Evolutionary conservation across 495 filamentous ascomycete genomes (phyloP), one percentile per base, ranked within the genome.

Genomic region (Zalerion maritima): DNA sequence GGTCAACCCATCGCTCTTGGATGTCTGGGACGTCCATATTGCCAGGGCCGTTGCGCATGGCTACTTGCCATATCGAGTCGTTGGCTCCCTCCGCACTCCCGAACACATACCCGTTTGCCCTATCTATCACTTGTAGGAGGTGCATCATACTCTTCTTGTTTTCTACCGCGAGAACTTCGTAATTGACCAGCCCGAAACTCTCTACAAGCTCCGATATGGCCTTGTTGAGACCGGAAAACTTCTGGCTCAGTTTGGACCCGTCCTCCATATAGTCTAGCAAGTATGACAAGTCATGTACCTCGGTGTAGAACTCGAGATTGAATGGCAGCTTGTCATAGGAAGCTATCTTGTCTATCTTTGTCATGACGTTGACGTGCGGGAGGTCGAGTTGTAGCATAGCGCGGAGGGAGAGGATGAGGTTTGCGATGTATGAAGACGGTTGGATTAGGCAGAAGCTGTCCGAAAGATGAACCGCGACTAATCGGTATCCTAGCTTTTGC

Each of bases 361-460:
- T 94, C 14, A 97, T 67, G 33, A 96, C 81, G 50, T 97, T 96
- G 32, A 97, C 63, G 44, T 93, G 82, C 9, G 89, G 82, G 18
- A 96, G 73, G 46, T 94, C 87, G 61, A 97, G 82, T 57, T 94
- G 87, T 18, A 97, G 73, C 89, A 97, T 97, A 41, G 81, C 81
- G 38, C 89, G 78, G 31, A 97, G 73, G 21, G 81, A 83, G 19
- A 96, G 78, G 31, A 97, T 73, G 33, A 96, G 64, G 29, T 86
- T 79, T 38, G 87, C 93, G 30, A 97, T 81, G 54, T 89, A 97
- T 42, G 94, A 77, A 14, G 84, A 91, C 0, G 89, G 89, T 27
- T 84, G 69, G 0, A 84, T 89, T 18, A 94, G 69, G 51, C 78
- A 82, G 50, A 93, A 87, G 7, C 80, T 85, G 48, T 97, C 89